These are phyloP conservation scores for Clavariopsis aquatica DNA, from an alignment of 495 filamentous ascomycete species.

Conservation along the genomic window DNA sequence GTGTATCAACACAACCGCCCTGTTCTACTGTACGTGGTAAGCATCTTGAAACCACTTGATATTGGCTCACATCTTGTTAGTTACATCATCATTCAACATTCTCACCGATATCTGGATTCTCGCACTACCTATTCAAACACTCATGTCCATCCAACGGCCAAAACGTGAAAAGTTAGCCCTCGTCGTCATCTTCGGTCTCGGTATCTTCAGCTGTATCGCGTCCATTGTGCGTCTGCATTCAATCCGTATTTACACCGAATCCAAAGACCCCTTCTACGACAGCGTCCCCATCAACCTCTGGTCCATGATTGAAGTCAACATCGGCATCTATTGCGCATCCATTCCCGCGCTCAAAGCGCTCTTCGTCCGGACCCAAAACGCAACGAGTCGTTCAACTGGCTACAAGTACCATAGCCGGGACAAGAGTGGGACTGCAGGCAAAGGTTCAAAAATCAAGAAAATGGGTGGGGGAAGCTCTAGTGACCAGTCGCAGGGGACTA, in stretches of 20 bases:
- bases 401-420: slow-evolving; percentile 33
- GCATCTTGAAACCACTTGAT: background rate
- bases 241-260: slow-evolving; percentile 40
- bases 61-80: slow-evolving; percentile 20
- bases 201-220: slow-evolving; percentile 49
- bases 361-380: slow-evolving; percentile 45
- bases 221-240: slow-evolving; percentile 52
- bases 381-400: slow-evolving; percentile 36
- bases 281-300: slow-evolving; percentile 50
- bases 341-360: slow-evolving; percentile 45
- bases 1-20: slow-evolving; percentile 54
- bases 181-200: slow-evolving; percentile 53
- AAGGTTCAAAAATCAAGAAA: background rate
- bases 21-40: slow-evolving; percentile 51
- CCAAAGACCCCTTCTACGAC: slow-evolving; percentile 42
- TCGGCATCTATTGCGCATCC: slow-evolving; percentile 53
- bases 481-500: background rate
- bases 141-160: slow-evolving; percentile 50
- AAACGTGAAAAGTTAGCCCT: slow-evolving; percentile 51
- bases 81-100: slow-evolving; percentile 55
- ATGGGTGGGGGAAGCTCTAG: slow-evolving; percentile 5
- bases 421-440: slow-evolving; percentile 14
- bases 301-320: slow-evolving; percentile 52
- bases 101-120: slow-evolving; percentile 56
- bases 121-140: slow-evolving; percentile 51